Evolutionary conservation across 441 rosid species (phyloP).

Genomic region (Syzygium syzygioides): DNA sequence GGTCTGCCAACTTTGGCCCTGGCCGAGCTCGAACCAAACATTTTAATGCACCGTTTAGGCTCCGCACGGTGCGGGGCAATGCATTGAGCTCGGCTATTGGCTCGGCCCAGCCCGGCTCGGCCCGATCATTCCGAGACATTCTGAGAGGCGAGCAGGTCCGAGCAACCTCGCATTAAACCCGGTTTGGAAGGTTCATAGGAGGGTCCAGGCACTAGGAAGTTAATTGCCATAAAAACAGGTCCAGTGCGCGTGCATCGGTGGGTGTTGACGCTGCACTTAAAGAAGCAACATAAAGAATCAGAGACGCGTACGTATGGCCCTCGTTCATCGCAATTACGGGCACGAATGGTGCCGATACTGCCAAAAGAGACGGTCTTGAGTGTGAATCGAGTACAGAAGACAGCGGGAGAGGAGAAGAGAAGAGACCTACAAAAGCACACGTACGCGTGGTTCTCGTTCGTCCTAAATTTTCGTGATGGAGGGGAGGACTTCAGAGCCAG

Average conservation of each 20-base stretch:
- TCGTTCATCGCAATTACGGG: background rate
- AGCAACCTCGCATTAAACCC: background rate
- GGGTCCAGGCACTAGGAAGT: background rate
- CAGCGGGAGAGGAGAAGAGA: background rate
- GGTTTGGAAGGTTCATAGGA: background rate
- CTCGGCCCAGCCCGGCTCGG: too few relatives aligned
- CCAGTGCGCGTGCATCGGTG: accelerated
- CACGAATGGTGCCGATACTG: background rate
- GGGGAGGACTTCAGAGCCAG: background rate
- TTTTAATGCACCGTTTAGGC: background rate
- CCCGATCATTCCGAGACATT: too few relatives aligned
- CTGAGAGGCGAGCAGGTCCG: too few relatives aligned
- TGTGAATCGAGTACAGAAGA: background rate
- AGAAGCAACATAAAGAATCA: background rate
- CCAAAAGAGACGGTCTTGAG: background rate
- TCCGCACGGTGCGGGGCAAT: background rate
- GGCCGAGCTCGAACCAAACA: background rate
- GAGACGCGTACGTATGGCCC: background rate
- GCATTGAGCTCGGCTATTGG: too few relatives aligned
- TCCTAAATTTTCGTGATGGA: background rate
- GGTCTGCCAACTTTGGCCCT: background rate
- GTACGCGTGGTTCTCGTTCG: background rate
- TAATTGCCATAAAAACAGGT: background rate
- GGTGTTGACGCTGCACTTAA: background rate
- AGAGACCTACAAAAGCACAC: background rate